Base-by-base conservation (phyloP, 176 grass and related monocot genomes). In the Oryza nivara region DNA sequence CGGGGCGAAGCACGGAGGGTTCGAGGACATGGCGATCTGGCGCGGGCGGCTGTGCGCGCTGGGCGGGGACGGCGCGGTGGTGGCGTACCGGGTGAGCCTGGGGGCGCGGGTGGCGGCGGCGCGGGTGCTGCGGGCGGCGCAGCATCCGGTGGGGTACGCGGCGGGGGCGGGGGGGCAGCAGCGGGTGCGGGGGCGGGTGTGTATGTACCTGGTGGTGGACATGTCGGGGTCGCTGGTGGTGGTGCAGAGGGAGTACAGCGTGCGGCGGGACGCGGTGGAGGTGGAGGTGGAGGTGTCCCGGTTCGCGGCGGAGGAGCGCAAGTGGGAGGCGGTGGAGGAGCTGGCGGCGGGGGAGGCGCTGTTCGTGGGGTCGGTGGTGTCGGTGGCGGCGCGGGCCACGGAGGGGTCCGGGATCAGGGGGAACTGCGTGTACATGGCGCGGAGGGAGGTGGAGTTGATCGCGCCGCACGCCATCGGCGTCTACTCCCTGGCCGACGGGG, bases 21-120 rank as follows among this genome's bases (percentile, higher is more conserved):
- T 88, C 75, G 9, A 7, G 3, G 87, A 88, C 87, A 34, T 88
- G 75, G 87, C 61, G 5, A 38, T 88, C 35, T 88, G 87, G 69
- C 20, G 69, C 15, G 46, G 81, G 2, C 35, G 61, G 1, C 75
- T 88, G 17, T 79, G 81, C 76, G 69, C 20, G 69, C 47, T 88
- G 81, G 61, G 46, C 26, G 0, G 28, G 23, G 68, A 88, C 46
- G 87, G 75, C 0, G 28, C 68, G 17, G 75, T 84, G 8, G 17
- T 68, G 60, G 75, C 60, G 12, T 88, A 84, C 68, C 75, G 68
- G 9, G 58, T 8, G 14, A 70, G 83, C 58, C 58, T 79, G 8
- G 13, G 68, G 7, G 15, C 22, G 11, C 86, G 67, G 11, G 44
- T 82, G 16, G 80, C 80, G 16, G 44, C 58, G 68, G 81, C 73